Percentiles rank a stretch among this genome's conserved stretches.
Evolutionary conservation across 257 asterid species (phyloP).

Genomic region (Linaria vulgaris): DNA sequence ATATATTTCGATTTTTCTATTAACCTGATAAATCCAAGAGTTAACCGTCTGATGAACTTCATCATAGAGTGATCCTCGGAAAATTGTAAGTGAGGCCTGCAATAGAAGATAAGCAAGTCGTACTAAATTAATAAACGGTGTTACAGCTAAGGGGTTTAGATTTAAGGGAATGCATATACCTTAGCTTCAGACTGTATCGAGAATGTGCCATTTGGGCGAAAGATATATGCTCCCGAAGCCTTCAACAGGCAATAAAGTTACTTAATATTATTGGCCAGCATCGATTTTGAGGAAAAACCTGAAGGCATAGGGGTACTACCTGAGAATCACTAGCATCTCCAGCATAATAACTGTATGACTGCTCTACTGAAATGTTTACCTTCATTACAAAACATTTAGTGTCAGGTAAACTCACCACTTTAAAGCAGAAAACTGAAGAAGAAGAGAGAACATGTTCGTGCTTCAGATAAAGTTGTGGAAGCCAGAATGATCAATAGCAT

Average conservation of each 20-base stretch:
- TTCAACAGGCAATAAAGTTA: conserved; percentile 31
- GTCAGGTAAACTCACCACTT: conserved; percentile 2
- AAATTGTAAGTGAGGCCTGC: conserved; percentile 60
- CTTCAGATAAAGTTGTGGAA: conserved; percentile 1
- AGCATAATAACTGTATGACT: conserved; percentile 75
- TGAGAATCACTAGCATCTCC: conserved; percentile 60
- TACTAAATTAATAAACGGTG: conserved; percentile 11
- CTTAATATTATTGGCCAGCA: conserved; percentile 10
- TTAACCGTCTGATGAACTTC: conserved; percentile 85
- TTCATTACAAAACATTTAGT: conserved; percentile 30
- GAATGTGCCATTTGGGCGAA: conserved; percentile 80
- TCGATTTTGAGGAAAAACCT: conserved; percentile 15
- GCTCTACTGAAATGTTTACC: conserved; percentile 73
- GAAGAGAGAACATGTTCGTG: neutral
- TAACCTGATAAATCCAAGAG: conserved; percentile 95
- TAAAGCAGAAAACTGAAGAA: conserved; percentile 18
- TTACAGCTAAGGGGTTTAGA: neutral
- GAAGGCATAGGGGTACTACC: conserved; percentile 39
- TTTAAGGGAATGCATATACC: conserved; percentile 41
- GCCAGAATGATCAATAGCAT: neutral
- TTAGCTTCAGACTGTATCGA: conserved; percentile 42
- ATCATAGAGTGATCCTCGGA: conserved; percentile 75
- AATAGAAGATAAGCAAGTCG: conserved; percentile 24
- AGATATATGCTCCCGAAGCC: conserved; percentile 94
- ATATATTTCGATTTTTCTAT: conserved; percentile 16